Percentiles rank a stretch among this genome's conserved stretches.
Conservation (phyloP, 2,329 filamentous ascomycete genomes). For the Aureobasidium sp. region DNA sequence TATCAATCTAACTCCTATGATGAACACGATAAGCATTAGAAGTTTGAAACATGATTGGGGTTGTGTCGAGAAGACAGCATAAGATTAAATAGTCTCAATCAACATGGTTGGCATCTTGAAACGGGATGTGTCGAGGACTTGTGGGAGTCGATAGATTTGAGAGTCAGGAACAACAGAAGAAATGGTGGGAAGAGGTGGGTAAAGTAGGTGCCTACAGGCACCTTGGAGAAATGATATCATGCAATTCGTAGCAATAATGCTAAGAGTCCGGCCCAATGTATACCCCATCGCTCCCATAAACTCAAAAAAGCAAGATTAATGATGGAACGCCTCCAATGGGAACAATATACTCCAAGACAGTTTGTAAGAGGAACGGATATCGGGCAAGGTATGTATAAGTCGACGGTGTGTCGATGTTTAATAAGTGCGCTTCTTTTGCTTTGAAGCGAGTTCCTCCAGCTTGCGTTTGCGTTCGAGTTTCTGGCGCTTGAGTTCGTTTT, state of each 20-base stretch:
- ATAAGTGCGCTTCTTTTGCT: slow-evolving; percentile 20
- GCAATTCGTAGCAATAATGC: slow-evolving; percentile 10
- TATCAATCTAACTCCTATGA: neutral
- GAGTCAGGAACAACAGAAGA: neutral
- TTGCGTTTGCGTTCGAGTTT: slow-evolving; percentile 46
- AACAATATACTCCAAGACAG: neutral
- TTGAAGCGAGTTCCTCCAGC: slow-evolving; percentile 27
- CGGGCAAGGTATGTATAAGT: neutral
- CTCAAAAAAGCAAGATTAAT: neutral
- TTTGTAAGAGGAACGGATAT: neutral
- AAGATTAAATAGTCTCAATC: neutral
- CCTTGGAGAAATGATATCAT: slow-evolving; percentile 7
- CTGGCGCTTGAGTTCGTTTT: slow-evolving; percentile 51
- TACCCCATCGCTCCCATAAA: neutral
- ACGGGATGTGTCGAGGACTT: neutral
- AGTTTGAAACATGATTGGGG: neutral
- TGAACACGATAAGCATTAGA: neutral
- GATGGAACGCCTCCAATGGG: neutral
- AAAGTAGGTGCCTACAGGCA: neutral
- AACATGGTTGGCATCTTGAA: neutral
- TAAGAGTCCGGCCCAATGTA: slow-evolving; percentile 10
- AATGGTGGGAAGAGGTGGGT: neutral
- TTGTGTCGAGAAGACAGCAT: neutral
- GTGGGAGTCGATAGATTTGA: neutral
- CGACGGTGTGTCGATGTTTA: neutral